Base-by-base conservation (phyloP, 495 filamentous ascomycete genomes). In the Parathielavia hyrcaniae region DNA sequence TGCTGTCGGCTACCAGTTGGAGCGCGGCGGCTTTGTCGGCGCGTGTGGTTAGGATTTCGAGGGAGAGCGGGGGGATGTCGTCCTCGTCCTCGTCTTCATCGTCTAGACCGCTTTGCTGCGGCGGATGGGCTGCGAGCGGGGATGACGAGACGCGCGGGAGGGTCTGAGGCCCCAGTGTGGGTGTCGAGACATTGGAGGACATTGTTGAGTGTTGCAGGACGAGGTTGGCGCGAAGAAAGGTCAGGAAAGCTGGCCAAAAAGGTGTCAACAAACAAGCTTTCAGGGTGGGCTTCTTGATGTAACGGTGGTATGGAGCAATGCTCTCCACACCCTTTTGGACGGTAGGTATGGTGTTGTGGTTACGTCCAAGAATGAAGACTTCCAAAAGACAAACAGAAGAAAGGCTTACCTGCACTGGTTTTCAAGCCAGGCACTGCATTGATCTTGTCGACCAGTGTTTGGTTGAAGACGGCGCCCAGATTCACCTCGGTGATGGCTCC, bases 201-300 rank as follows among this genome's bases (percentile, higher is more conserved):
- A 75, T 61, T 52, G 71, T 69, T 32, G 73, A 75, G 39, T 78
- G 67, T 17, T 73, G 76, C 38, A 80, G 76, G 41, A 79, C 75
- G 55, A 82, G 74, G 62, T 82, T 82, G 53, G 78, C 79, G 47
- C 78, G 75, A 23, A 82, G 71, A 65, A 80, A 81, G 56, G 74
- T 74, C 64, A 82, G 80, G 69, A 82, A 82, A 41, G 79, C 79
- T 82, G 60, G 53, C 43, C 43, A 35, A 39, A 7, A 30, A 40
- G 17, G 50, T 58, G 51, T 64, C 39, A 49, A n/a, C 19, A 30
- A 30, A 47, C 13, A 44, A 50, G 22, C 39, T 52, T 19, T 20
- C 7, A 47, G 16, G 9, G 47, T 45, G 34, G 17, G 39, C n/a
- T 22, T 38, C 13, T 23, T n/a, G 35, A 55, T 60, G 51, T 49